A percentile compares a stretch with the other conserved stretches of the same genome.
Evolutionary conservation across 768 basidiomycete genomes (phyloP).

Genomic region (Leccinum uliginosum): DNA sequence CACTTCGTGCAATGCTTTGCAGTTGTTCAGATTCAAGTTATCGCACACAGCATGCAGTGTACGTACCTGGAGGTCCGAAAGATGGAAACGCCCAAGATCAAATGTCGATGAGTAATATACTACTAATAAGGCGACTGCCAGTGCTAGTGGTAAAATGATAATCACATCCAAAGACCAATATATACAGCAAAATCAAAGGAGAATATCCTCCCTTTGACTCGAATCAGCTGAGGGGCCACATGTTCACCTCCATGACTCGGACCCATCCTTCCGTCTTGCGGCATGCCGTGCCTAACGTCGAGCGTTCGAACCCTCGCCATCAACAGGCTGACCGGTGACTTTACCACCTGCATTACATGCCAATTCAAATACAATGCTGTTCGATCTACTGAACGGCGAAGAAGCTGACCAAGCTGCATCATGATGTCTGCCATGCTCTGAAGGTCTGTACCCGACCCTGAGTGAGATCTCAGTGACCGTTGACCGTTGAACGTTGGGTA

Average conservation of each 20-base stretch:
- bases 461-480: background rate
- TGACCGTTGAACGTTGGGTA: no score
- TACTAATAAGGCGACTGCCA: no score
- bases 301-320: background rate
- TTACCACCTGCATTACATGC: background rate
- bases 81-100: no score
- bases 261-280: background rate
- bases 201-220: no score
- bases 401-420: background rate
- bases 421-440: conserved; percentile 2
- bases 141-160: no score
- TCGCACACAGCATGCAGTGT: no score
- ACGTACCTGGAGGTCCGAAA: no score
- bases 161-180: no score
- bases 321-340: conserved; percentile 3
- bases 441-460: background rate
- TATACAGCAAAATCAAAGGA: no score
- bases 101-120: no score
- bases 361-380: conserved; percentile 15
- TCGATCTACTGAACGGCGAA: background rate
- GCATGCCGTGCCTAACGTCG: background rate
- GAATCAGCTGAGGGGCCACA: background rate
- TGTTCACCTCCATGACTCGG: background rate
- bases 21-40: no score
- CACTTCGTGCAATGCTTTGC: no score